These are phyloP conservation scores for Cladosporium sp. DNA, from an alignment of 2,329 filamentous ascomycete species.

Conservation along the genomic window DNA sequence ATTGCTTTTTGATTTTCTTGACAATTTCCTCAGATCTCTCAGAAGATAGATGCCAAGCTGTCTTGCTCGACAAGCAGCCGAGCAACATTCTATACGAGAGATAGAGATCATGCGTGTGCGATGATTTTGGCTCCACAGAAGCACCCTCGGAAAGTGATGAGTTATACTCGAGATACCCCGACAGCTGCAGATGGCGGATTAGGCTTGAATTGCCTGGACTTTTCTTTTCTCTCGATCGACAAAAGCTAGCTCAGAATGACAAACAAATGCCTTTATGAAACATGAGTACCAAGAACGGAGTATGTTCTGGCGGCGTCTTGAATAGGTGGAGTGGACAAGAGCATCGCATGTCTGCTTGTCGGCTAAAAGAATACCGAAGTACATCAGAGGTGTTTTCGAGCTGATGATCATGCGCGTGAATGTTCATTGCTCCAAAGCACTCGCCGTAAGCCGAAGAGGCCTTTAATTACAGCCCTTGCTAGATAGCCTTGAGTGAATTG, in stretches of 20 bases:
- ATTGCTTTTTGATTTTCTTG: neutral
- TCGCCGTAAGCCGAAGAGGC: neutral
- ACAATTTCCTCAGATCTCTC: constrained; percentile 6
- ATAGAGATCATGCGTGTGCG: constrained; percentile 19
- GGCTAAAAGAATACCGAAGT: neutral
- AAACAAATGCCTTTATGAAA: constrained; percentile 8
- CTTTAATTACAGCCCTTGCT: neutral
- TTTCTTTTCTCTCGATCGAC: neutral
- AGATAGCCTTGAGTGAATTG: neutral
- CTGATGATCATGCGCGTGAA: neutral
- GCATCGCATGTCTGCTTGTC: neutral
- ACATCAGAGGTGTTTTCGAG: neutral
- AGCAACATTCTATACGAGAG: neutral
- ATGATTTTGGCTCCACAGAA: constrained; percentile 18
- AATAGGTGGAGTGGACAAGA: neutral
- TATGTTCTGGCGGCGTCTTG: neutral
- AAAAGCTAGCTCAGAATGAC: constrained; percentile 19
- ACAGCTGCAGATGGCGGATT: constrained; percentile 13
- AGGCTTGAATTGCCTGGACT: constrained; percentile 7
- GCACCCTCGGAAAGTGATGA: constrained; percentile 16
- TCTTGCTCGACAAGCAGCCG: neutral
- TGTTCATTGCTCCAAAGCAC: neutral
- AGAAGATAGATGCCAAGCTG: constrained; percentile 7
- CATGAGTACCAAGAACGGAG: neutral
- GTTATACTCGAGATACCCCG: constrained; percentile 18